These are phyloP conservation scores for Backusella mclennaniae DNA, from an alignment of 192 early-diverging fungal genomes.

Conservation along the genomic window DNA sequence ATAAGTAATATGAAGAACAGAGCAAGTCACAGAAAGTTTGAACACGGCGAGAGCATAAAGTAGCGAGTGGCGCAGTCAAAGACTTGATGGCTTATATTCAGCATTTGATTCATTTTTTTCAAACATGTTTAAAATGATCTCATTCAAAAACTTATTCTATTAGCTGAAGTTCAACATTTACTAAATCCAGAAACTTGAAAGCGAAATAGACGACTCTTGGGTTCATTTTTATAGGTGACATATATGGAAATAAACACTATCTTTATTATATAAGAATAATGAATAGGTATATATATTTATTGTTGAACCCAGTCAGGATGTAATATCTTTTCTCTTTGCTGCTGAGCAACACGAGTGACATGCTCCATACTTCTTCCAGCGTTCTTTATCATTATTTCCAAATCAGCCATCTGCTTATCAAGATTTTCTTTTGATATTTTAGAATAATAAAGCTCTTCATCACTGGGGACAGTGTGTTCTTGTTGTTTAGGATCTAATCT, in stretches of 20 bases:
- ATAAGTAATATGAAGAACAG: too few relatives aligned
- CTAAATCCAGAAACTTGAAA: too few relatives aligned
- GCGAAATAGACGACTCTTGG: too few relatives aligned
- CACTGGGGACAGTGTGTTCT: not conserved
- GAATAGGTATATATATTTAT: not conserved
- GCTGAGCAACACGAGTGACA: slow-evolving; percentile 1
- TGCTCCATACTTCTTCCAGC: slow-evolving; percentile 20
- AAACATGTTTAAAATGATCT: too few relatives aligned
- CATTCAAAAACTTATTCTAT: too few relatives aligned
- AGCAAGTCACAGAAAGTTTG: too few relatives aligned
- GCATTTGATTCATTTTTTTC: too few relatives aligned
- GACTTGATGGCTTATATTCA: too few relatives aligned
- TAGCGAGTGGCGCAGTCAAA: too few relatives aligned
- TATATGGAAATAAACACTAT: not conserved
- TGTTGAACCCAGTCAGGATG: not conserved
- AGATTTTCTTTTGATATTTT: not conserved
- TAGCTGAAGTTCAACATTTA: too few relatives aligned
- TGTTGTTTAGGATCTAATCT: slow-evolving; percentile 2
- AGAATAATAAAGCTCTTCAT: not conserved
- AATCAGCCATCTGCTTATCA: slow-evolving; percentile 13
- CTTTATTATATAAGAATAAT: not conserved
- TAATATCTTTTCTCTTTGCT: slow-evolving; percentile 13
- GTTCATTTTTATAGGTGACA: too few relatives aligned
- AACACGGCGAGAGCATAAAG: too few relatives aligned
- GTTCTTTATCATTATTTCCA: slow-evolving; percentile 17